Conservation (phyloP, 2,329 filamentous ascomycete genomes). For the Monilinia vaccinii-corymbosi region DNA sequence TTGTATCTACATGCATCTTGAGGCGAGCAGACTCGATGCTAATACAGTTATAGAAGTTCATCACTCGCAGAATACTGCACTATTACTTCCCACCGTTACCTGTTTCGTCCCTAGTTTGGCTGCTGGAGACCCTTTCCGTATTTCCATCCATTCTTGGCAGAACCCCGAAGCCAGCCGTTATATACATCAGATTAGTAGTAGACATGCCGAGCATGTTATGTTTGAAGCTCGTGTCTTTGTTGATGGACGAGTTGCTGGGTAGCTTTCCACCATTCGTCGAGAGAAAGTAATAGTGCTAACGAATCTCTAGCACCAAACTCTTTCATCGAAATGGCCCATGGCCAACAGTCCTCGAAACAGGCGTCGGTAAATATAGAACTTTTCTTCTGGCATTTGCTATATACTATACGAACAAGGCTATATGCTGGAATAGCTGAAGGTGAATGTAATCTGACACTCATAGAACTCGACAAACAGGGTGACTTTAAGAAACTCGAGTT, state of each 20-base stretch:
- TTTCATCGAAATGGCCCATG: conserved; percentile 41
- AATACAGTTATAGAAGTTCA: not conserved
- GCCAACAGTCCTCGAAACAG: conserved; percentile 37
- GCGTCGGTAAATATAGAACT: conserved; percentile 34
- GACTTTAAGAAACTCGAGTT: conserved; percentile 58
- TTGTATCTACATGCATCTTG: not conserved
- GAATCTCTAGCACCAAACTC: conserved; percentile 33
- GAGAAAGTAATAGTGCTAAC: not conserved
- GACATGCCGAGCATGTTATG: conserved; percentile 44
- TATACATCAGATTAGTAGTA: conserved; percentile 43
- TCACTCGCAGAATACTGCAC: not conserved
- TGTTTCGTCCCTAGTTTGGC: conserved; percentile 61
- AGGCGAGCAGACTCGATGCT: not conserved
- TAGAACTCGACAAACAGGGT: conserved; percentile 33
- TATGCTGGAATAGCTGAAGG: not conserved
- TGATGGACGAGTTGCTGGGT: conserved; percentile 59
- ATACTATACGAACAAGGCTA: not conserved
- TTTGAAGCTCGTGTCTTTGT: conserved; percentile 61
- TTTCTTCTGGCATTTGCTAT: not conserved
- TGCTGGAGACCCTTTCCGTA: conserved; percentile 50
- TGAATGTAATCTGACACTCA: not conserved
- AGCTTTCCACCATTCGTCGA: conserved; percentile 12
- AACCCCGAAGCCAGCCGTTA: conserved; percentile 49
- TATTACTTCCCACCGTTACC: conserved; percentile 53
- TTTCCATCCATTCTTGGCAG: conserved; percentile 70